Percentiles rank a stretch among this genome's conserved stretches.
phyloP scores from a whole-genome alignment of 2,329 filamentous ascomycete genomes.

The Magnaporthales sp. region DNA sequence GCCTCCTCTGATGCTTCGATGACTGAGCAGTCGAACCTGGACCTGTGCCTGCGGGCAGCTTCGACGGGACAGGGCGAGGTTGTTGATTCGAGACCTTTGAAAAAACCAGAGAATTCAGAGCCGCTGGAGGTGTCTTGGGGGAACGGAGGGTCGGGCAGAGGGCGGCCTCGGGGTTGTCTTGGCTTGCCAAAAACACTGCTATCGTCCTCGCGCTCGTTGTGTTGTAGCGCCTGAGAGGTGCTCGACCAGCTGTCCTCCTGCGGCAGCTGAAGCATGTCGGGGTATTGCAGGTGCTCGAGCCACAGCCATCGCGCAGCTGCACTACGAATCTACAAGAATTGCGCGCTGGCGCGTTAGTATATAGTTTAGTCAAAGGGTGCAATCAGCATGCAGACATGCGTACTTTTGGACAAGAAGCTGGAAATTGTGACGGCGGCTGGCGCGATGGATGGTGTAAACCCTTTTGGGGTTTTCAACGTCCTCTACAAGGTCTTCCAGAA shows the following conservation, averaged over 20 bases:
- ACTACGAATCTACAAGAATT: conserved; percentile 55
- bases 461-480: conserved; percentile 53
- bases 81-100: conserved; percentile 13
- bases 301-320: conserved; percentile 78
- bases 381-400: conserved; percentile 15
- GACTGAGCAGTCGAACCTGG: not conserved
- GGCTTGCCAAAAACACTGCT: conserved; percentile 70
- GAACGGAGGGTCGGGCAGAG: conserved; percentile 50
- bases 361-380: not conserved
- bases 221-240: conserved; percentile 70
- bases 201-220: conserved; percentile 73
- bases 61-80: conserved; percentile 1
- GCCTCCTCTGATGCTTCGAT: conserved; percentile 4
- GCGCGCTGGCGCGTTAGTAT: conserved; percentile 4
- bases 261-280: conserved; percentile 76
- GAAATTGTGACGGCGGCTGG: conserved; percentile 53
- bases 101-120: conserved; percentile 39
- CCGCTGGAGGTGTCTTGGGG: conserved; percentile 32
- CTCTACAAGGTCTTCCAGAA: conserved; percentile 45
- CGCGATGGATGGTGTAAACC: conserved; percentile 52
- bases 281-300: conserved; percentile 57
- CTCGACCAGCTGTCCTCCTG: conserved; percentile 54
- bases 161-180: conserved; percentile 64
- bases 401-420: conserved; percentile 62
- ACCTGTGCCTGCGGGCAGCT: not conserved